Base-by-base conservation (phyloP, 2,329 filamentous ascomycete genomes). In the Colletotrichum sp. region DNA sequence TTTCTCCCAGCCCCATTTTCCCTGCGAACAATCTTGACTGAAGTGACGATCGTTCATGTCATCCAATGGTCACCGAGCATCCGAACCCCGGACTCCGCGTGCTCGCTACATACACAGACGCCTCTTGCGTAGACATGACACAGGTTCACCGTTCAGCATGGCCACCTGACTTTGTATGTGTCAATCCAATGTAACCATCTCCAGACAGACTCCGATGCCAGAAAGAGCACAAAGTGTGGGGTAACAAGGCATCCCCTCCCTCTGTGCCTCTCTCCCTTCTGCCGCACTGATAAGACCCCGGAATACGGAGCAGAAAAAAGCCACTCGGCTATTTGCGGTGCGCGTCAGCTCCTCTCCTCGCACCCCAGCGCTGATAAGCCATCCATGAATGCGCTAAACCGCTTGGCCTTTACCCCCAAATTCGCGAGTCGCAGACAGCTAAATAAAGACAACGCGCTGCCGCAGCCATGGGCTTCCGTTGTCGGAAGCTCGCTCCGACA, bases 401-500 rank as follows among this genome's bases (percentile, higher is more conserved):
- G 31, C 61, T 34, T 63, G 57, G 66, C 29, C 24, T 54, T 38
- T 33, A 11, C 6, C 24, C 38, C 63, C 62, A 13, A 66, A 38
- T 43, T 67, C 11, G n/a, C 51, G 18, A 21, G 65, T 6, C 24
- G 0, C 16, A 34, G 15, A 18, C 18, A 16, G 36, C 34, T 36
- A 59, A 62, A 63, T 71, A 73, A 73, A 73, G 68, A 73, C 16
- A 33, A 33, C 9, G n/a, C 51, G 71, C 31, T 36, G 27, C 62
- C 68, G 57, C 68, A 34, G 43, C n/a, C 34, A 27, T 27, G 38
- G 47, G 31, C 13, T 51, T 24, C 43, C 43, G 12, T 57, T 63
- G 62, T 73, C 71, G 71, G 71, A 61, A 66, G 33, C 38, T 31
- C 29, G 62, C 31, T 73, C 71, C 71, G 71, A 73, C 71, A 51